Conservation (phyloP, 75 land plant genomes). For the Pinus tabuliformis region DNA sequence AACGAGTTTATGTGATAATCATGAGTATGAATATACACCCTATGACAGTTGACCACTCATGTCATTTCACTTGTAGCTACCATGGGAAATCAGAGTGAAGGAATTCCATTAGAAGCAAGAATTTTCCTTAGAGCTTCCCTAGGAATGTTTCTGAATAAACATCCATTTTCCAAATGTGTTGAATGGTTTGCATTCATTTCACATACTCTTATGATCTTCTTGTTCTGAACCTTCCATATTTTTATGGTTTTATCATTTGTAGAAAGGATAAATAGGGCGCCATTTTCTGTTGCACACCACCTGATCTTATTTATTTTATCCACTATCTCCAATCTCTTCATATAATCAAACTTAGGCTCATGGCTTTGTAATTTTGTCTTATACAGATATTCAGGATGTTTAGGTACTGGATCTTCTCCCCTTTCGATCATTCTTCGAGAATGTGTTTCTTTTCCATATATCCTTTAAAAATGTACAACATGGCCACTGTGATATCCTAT, state of each 20-base stretch:
- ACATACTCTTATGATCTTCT: constrained; percentile 68
- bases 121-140: too few relatives aligned
- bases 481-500: too few relatives aligned
- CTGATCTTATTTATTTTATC: constrained; percentile 86
- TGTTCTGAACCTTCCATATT: constrained; percentile 96
- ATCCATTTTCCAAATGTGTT: constrained; percentile 51
- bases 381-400: constrained; percentile 64
- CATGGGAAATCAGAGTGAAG: constrained; percentile 82
- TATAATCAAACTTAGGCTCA: constrained; percentile 94
- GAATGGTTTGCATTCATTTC: constrained; percentile 58
- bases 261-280: constrained; percentile 70
- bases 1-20: constrained; percentile 95
- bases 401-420: constrained; percentile 26
- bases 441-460: background rate
- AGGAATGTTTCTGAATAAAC: too few relatives aligned
- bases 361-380: constrained; percentile 92
- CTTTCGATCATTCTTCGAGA: constrained; percentile 57
- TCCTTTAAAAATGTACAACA: too few relatives aligned
- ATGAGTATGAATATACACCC: constrained; percentile 89
- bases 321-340: constrained; percentile 84
- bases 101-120: constrained; percentile 76
- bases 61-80: too few relatives aligned
- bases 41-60: too few relatives aligned
- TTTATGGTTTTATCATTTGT: constrained; percentile 82
- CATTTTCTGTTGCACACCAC: constrained; percentile 78